Evolutionary conservation across 176 grass and related monocot species (phyloP).

Genomic region (Elymus sibiricus): DNA sequence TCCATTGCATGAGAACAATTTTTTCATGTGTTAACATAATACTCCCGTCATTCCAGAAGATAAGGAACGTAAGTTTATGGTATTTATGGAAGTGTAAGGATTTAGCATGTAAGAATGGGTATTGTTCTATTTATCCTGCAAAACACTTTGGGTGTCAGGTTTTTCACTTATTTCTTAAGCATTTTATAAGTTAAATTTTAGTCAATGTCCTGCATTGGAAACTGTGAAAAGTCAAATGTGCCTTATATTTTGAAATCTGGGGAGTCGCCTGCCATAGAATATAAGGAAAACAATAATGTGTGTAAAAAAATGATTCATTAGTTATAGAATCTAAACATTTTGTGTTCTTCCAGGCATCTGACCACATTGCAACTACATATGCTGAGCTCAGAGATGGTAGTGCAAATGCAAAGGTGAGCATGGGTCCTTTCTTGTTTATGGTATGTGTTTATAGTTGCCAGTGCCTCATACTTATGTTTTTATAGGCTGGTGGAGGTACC

Average conservation of each 20-base stretch:
- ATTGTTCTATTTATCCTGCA: not conserved
- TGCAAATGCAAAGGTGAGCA: conserved; percentile 78
- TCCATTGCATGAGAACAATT: not conserved
- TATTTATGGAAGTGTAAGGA: not conserved
- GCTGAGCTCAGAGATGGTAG: conserved; percentile 85
- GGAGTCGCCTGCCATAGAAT: not conserved
- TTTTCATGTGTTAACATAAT: not conserved
- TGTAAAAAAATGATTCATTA: not conserved
- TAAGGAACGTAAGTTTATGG: not conserved
- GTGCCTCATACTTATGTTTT: conserved; percentile 24
- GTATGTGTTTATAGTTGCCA: conserved; percentile 17
- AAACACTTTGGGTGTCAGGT: not conserved
- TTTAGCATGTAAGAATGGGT: not conserved
- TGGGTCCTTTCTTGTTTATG: not conserved
- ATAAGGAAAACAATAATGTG: not conserved
- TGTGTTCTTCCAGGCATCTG: conserved; percentile 63
- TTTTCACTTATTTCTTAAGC: not conserved
- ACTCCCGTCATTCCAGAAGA: not conserved
- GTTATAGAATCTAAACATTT: conserved; percentile 3
- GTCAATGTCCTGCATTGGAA: not conserved
- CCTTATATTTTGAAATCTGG: not conserved
- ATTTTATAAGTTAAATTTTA: not conserved
- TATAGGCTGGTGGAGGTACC: conserved; percentile 83
- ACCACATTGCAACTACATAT: conserved; percentile 97
- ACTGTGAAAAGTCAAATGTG: not conserved